These are phyloP conservation scores for Ogataea ganodermae DNA, from an alignment of 805 yeast species.

Conservation along the genomic window DNA sequence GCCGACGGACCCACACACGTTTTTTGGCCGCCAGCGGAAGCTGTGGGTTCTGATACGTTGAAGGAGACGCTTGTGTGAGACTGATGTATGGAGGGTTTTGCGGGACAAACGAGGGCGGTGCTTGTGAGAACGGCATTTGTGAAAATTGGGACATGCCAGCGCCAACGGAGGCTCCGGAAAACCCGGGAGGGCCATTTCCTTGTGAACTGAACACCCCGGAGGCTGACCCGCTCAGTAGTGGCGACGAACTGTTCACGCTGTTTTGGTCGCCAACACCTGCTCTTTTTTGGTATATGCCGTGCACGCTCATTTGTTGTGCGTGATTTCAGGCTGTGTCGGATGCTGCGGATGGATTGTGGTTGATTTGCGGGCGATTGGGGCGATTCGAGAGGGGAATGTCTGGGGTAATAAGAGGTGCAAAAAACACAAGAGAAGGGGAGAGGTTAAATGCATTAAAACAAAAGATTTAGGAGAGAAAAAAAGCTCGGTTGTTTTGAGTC, in stretches of 20 bases:
- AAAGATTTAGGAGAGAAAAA: neutral
- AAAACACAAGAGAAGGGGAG: neutral
- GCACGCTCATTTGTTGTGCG: slow-evolving; percentile 9
- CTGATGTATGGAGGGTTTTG: slow-evolving; percentile 19
- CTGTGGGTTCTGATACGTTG: slow-evolving; percentile 16
- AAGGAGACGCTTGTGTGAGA: slow-evolving; percentile 19
- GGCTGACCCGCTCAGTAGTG: slow-evolving; percentile 2
- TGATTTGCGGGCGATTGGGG: neutral
- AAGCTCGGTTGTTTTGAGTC: neutral
- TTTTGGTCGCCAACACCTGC: neutral
- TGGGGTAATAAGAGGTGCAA: neutral
- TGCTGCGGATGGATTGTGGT: too few species aligned
- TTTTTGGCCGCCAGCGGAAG: slow-evolving; percentile 27
- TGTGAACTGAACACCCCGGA: neutral
- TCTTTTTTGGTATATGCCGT: slow-evolving; percentile 10
- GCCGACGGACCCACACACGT: slow-evolving; percentile 58
- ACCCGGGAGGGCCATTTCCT: neutral
- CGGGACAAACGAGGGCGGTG: slow-evolving; percentile 5
- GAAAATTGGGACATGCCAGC: neutral
- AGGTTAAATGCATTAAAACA: neutral
- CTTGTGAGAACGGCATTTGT: neutral
- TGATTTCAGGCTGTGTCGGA: neutral
- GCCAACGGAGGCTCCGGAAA: neutral
- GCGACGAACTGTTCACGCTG: slow-evolving; percentile 6
- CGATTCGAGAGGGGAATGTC: neutral